phyloP scores from a whole-genome alignment of 257 asterid genomes.

The Fraxinus quadrangulata region DNA sequence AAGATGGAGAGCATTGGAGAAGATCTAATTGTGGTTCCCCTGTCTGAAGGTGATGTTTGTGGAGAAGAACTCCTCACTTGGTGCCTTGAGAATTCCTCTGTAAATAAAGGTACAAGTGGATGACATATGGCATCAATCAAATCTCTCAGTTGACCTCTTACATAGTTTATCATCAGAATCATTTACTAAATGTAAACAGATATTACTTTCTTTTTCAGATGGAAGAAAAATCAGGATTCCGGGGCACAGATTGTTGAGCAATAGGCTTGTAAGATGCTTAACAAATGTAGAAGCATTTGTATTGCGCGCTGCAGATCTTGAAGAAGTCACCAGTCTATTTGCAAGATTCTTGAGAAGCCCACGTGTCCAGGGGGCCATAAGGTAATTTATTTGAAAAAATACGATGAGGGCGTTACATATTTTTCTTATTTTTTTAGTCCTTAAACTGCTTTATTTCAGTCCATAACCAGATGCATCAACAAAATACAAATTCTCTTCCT shows the following conservation, averaged over 20 bases:
- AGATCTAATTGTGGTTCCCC: constrained; percentile 52
- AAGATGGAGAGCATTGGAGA: constrained; percentile 76
- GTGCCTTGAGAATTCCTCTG: constrained; percentile 93
- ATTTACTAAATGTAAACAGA: neutral
- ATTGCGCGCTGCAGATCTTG: constrained; percentile 75
- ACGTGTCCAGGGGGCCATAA: constrained; percentile 85
- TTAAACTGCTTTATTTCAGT: neutral
- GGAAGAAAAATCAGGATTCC: constrained; percentile 60
- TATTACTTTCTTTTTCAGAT: constrained; percentile 37
- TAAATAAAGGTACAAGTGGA: constrained; percentile 56
- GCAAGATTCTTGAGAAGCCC: constrained; percentile 74
- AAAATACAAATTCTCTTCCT: neutral
- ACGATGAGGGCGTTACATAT: constrained; percentile 60
- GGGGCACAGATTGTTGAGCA: constrained; percentile 69
- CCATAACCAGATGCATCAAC: neutral
- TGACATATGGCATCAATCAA: neutral
- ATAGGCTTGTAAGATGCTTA: constrained; percentile 63
- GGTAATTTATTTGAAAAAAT: constrained; percentile 39
- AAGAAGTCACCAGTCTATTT: constrained; percentile 77
- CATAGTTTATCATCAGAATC: neutral
- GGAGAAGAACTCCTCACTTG: constrained; percentile 98
- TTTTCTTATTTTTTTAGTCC: neutral
- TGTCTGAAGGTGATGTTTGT: constrained; percentile 78
- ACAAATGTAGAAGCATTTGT: constrained; percentile 84
- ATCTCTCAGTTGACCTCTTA: neutral